These are phyloP conservation scores for Trametes cingulata DNA, from an alignment of 768 basidiomycete genomes.

Conservation along the genomic window DNA sequence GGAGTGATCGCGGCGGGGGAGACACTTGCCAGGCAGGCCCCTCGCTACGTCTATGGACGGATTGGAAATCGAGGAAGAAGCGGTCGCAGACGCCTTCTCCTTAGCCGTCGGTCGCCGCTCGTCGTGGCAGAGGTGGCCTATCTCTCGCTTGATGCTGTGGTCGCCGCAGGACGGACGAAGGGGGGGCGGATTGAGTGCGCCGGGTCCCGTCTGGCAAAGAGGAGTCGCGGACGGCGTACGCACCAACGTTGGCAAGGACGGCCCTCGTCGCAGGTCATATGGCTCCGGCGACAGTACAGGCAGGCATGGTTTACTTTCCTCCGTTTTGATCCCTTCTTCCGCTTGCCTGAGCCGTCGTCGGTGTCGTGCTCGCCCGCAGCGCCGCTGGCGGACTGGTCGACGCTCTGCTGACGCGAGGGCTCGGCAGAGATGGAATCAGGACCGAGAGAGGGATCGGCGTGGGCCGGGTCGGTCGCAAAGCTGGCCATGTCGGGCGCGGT, in stretches of 20 bases:
- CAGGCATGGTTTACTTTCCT: constrained; percentile 93
- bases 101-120: constrained; percentile 63
- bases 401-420: constrained; percentile 16
- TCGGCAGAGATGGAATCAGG: constrained; percentile 24
- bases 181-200: constrained; percentile 13
- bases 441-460: constrained; percentile 29
- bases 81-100: constrained; percentile 35
- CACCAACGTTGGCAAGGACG: constrained; percentile 93
- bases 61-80: constrained; percentile 33
- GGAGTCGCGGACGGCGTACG: constrained; percentile 34
- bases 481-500: constrained; percentile 29
- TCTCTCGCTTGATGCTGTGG: constrained; percentile 90
- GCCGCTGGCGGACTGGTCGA: constrained; percentile 12
- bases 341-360: constrained; percentile 39
- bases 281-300: constrained; percentile 88
- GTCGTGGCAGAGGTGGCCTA: constrained; percentile 92
- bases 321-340: constrained; percentile 54
- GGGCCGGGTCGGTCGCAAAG: constrained; percentile 31
- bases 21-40: constrained; percentile 28
- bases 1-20: not conserved
- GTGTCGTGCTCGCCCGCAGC: constrained; percentile 32
- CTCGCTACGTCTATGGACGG: constrained; percentile 29
- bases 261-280: constrained; percentile 91
- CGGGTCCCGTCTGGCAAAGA: not conserved
- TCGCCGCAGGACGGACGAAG: not conserved